Evolutionary conservation across 2,329 filamentous ascomycete genomes (phyloP), one percentile per base, ranked within the genome.

Genomic region (Drechslera avenae): DNA sequence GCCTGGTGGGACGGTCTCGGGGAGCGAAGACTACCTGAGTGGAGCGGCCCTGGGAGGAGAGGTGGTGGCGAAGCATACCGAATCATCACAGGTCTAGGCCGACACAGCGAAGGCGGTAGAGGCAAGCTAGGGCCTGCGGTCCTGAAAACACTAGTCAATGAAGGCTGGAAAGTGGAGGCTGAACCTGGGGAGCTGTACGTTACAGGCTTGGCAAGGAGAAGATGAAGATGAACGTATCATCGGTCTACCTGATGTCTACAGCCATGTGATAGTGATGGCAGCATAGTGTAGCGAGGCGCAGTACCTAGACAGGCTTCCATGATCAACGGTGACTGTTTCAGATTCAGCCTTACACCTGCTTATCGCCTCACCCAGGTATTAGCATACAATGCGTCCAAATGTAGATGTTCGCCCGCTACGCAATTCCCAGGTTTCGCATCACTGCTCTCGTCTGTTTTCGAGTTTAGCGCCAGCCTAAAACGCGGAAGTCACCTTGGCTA

Each of bases 111-210:
- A 39, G 86, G 88, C 44, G 91, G 91, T 1, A 86, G 83, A 47
- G 90, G 88, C 1, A 86, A 85, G 60, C 72, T 97, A 52, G 87
- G 91, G 4, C 87, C 88, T 49, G 88, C 89, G 13, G 91, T 97
- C n/a, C 86, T 83, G 39, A 86, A 85, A 65, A 86, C 86, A 67
- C 77, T 97, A 34, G 80, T 86, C 32, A 81, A 83, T 36, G 89
- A 93, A 53, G 91, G 91, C 0, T 97, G 93, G 93, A 91, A 84
- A 68, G 78, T 94, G 28, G 84, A 91, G 68, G 81, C 88, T 36
- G 81, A 85, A 35, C 86, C 84, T 21, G 92, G 91, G 0, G 82
- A 83, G 31, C 82, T 93, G 64, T 75, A 86, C 41, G 83, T 97
- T 13, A 85, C 78, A 9, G 92, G 92, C 0, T 69, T 76, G 43